Base-by-base conservation (phyloP, 2,329 filamentous ascomycete species). In the Rutstroemia sp. region DNA sequence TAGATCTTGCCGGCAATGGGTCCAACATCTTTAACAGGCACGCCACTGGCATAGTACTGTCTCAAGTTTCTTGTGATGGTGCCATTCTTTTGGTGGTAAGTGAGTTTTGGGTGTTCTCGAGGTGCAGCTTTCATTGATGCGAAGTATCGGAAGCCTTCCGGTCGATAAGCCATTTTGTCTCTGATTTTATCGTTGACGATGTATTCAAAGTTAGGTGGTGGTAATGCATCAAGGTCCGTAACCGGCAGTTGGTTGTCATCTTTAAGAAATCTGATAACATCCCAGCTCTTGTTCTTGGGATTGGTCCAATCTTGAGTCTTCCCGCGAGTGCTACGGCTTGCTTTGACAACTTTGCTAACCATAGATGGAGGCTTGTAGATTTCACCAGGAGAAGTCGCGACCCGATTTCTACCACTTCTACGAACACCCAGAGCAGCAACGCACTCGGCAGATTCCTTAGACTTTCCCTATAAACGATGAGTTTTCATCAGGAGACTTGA, bases 51-150 rank as follows among this genome's bases (percentile, higher is more conserved):
- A 55, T 66, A 67, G 25, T 41, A 41, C 3, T 34, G 53, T 8
- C 37, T 38, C 5, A 25, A 8, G 8, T 14, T 8, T 10, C 14
- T 30, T 30, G 58, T 66, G 23, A 45, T 61, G 4, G 62, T 66
- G 10, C 63, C 61, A 14, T 59, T 66, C 39, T 60, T 63, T 8
- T 56, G 58, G 25, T 65, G 65, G 16, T 50, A 38, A 16, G 39
- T 46, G 12, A 67, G 51, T 25, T 59, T 65, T 10, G 66, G 66
- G 49, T 68, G 65, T 30, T 48, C 49, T n/a, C 16, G 23, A 14
- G 19, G 25, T 10, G 25, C 21, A 58, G 37, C 27, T 4, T 47
- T 16, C 19, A 18, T 49, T n/a, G 44, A 12, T 18, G 23, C 14
- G 27, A 38, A 27, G 14, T 37, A 9, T 19, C 12, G 46, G 19